phyloP scores from a whole-genome alignment of 345 rosid genomes.

The Aegle marmelos region DNA sequence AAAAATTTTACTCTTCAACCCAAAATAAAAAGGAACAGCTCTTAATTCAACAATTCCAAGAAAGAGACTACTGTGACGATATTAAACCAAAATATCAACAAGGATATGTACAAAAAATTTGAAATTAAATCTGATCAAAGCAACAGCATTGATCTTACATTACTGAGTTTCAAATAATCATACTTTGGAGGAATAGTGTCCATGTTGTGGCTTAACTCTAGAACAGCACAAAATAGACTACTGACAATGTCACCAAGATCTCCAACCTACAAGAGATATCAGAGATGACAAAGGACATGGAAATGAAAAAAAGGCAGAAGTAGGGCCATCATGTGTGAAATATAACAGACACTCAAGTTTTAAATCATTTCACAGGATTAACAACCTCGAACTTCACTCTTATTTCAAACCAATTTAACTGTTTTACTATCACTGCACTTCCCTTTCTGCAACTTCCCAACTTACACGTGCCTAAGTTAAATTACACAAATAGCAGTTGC shows the following conservation, averaged over 20 bases:
- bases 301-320: background rate
- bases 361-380: background rate
- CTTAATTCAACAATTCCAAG: background rate
- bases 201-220: slow-evolving; percentile 80
- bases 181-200: slow-evolving; percentile 85
- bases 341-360: background rate
- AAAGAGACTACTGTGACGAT: background rate
- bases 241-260: slow-evolving; percentile 95
- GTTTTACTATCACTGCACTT: background rate
- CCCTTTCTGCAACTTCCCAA: background rate
- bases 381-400: background rate
- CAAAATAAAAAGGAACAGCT: background rate
- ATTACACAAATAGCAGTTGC: background rate
- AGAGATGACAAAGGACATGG: slow-evolving; percentile 1
- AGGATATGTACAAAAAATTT: background rate
- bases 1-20: background rate
- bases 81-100: too few relatives aligned
- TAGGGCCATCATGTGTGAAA: background rate
- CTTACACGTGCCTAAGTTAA: background rate
- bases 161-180: slow-evolving; percentile 66
- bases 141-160: slow-evolving; percentile 55
- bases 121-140: slow-evolving; percentile 11
- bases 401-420: background rate
- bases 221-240: slow-evolving; percentile 94
- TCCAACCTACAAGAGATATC: slow-evolving; percentile 62